A percentile compares a stretch with the other conserved stretches of the same genome.
Conservation (phyloP, 306 rosid genomes). For the Pyrus pyrifolia region DNA sequence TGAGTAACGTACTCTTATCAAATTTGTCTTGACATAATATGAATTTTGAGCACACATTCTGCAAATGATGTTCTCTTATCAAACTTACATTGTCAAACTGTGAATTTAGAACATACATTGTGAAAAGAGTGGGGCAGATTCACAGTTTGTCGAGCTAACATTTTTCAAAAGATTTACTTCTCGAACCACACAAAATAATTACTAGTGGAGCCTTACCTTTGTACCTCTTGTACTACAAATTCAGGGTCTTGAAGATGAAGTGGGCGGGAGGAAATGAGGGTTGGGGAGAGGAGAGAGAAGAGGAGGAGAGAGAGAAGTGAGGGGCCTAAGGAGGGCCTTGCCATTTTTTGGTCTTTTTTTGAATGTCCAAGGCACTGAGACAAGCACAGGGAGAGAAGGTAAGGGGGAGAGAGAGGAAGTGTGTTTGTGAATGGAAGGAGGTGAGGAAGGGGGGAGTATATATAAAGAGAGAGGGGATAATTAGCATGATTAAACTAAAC, state of each 20-base stretch:
- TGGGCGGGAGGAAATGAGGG: slow-evolving; percentile 47
- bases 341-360: slow-evolving; percentile 25
- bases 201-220: slow-evolving; percentile 45
- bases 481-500: slow-evolving; percentile 66
- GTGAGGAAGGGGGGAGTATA: slow-evolving; percentile 23
- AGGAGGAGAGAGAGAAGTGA: slow-evolving; percentile 25
- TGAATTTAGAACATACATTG: no score
- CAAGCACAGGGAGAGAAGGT: not conserved
- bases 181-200: not conserved
- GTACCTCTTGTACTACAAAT: slow-evolving; percentile 46
- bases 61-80: not conserved
- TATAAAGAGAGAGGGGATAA: slow-evolving; percentile 64
- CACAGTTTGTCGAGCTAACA: not conserved
- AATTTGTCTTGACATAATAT: not conserved
- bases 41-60: no score
- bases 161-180: not conserved
- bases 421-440: slow-evolving; percentile 4
- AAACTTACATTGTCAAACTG: not conserved
- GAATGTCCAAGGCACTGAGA: not conserved
- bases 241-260: slow-evolving; percentile 54
- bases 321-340: slow-evolving; percentile 17
- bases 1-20: not conserved
- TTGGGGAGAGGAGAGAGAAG: slow-evolving; percentile 35
- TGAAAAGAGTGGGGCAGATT: not conserved
- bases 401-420: slow-evolving; percentile 12